These are phyloP conservation scores for Coprinopsis marcescibilis DNA, from an alignment of 768 basidiomycete species.

Conservation along the genomic window DNA sequence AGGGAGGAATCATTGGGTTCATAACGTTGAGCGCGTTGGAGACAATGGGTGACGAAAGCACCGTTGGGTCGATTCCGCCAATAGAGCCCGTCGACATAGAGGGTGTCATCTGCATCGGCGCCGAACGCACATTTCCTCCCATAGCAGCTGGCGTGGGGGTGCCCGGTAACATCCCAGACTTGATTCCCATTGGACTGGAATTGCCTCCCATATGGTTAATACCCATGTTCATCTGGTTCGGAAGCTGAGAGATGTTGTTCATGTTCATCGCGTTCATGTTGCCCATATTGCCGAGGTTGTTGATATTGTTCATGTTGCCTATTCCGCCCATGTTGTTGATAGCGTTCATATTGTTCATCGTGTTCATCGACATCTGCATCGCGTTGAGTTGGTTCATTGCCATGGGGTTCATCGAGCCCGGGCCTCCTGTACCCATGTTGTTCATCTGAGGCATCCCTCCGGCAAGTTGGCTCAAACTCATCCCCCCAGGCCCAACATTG, in stretches of 20 bases:
- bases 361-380: constrained; percentile 1
- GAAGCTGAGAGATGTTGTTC: neutral
- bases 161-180: neutral
- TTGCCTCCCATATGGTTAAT: neutral
- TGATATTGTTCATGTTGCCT: neutral
- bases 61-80: too few relatives aligned
- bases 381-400: constrained; percentile 8
- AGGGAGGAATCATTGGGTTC: neutral
- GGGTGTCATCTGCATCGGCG: neutral
- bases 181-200: neutral
- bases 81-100: neutral
- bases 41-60: constrained; percentile 6
- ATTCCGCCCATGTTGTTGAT: neutral
- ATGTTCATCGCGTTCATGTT: neutral
- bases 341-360: neutral
- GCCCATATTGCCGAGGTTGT: neutral
- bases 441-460: constrained; percentile 6
- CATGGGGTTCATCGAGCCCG: constrained; percentile 10
- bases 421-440: constrained; percentile 12
- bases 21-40: constrained; percentile 1
- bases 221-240: neutral
- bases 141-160: neutral
- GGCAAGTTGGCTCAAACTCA: constrained; percentile 8
- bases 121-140: neutral
- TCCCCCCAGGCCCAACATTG: neutral